Evolutionary conservation across 768 basidiomycete species (phyloP), one percentile per base, ranked within the genome.

Genomic region (Suillus plorans): DNA sequence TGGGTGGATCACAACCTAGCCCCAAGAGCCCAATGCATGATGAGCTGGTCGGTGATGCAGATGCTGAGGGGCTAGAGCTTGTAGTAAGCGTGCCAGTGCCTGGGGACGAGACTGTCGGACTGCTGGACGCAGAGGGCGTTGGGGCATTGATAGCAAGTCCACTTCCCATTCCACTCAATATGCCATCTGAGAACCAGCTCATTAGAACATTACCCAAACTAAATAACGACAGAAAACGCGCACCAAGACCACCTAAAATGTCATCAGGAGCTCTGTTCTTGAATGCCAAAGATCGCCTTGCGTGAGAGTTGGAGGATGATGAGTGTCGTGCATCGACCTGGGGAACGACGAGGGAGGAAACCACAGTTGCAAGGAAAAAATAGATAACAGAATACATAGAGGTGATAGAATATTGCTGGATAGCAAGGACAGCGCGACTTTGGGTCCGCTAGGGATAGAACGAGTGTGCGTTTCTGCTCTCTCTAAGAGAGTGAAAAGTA

Each of bases 261-360:
- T 61, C 64, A 36, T 62, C 66, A 18, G 66, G 53, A 34, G 66
- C 66, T 61, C 72, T 67, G 52, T 77, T 71, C 66, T 66, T 72
- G 64, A 69, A 61, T 0, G 65, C 16, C 47, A 76, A 6, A 25
- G 79, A 78, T 16, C 76, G 74, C 50, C 79, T 68, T 45, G 77
- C 76, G 67, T 80, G 73, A 63, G 80, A 73, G 71, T 56, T 74
- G 68, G 68, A 52, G 9, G 73, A 62, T n/a, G 82, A 80, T 0
- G 82, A 79, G 67, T 82, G 84, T 55, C 76, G 70, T 0, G 81
- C 81, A 25, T 72, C 70, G 61, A 74, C 75, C 41, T 70, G 64
- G 52, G 67, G 62, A 61, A 68, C 41, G 47, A 78, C 65, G 58
- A 70, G 61, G 61, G 68, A 49, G 8, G 68, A 64, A 60, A 75